phyloP scores from a whole-genome alignment of 2,329 filamentous ascomycete genomes.

The Beauveria caledonica region DNA sequence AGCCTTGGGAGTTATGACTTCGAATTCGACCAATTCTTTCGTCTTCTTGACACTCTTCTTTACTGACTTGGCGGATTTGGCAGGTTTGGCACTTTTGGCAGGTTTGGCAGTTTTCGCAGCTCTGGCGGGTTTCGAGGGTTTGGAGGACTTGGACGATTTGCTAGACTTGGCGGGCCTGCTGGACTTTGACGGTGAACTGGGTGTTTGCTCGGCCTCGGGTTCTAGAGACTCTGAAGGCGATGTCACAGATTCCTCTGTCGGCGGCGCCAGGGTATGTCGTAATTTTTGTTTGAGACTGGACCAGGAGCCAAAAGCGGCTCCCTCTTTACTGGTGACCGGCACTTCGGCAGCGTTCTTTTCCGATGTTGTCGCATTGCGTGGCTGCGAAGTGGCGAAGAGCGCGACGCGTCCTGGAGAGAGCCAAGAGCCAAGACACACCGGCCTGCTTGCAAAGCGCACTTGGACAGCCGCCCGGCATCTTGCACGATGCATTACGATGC shows the following conservation, averaged over 20 bases:
- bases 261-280: not conserved
- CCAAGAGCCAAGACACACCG: not conserved
- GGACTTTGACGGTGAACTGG: not conserved
- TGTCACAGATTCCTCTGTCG: not conserved
- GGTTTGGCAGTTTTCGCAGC: too few species aligned
- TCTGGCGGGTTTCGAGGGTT: too few species aligned
- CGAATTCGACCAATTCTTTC: constrained; percentile 18
- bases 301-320: not conserved
- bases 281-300: not conserved
- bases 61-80: not conserved
- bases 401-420: constrained; percentile 1
- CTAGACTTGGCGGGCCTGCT: not conserved
- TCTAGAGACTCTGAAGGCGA: not conserved
- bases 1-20: constrained; percentile 19
- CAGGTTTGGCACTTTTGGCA: too few species aligned
- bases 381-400: not conserved
- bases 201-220: not conserved
- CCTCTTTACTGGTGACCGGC: not conserved
- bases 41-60: not conserved
- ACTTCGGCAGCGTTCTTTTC: not conserved
- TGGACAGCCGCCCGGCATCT: not conserved
- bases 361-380: not conserved
- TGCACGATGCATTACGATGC: not conserved
- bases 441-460: not conserved
- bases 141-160: too few species aligned